Conservation (phyloP, 176 grass and related monocot species). For the Phoenix dactylifera region DNA sequence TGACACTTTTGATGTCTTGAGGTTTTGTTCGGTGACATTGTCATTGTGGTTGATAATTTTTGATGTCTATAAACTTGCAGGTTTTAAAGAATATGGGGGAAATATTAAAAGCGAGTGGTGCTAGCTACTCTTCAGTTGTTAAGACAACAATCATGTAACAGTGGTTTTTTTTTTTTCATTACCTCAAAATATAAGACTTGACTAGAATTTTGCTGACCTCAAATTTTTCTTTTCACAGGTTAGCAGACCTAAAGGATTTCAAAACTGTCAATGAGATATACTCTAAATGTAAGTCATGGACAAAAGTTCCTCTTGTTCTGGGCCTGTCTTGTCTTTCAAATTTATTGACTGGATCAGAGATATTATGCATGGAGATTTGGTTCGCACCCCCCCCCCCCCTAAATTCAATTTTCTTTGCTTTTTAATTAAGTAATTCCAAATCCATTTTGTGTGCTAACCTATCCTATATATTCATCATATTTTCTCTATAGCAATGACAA, state of each 20-base stretch:
- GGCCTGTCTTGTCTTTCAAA: no score
- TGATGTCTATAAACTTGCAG: conserved; percentile 21
- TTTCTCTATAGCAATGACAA: no score
- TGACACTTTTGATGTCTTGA: no score
- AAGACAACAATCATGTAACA: conserved; percentile 96
- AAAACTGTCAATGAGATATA: conserved; percentile 96
- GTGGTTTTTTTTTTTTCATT: not conserved
- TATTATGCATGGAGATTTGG: no score
- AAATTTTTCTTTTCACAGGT: conserved; percentile 34
- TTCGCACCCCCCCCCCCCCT: no score
- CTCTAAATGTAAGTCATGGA: conserved; percentile 60
- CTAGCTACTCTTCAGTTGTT: conserved; percentile 84
- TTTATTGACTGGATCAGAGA: no score
- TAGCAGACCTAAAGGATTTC: conserved; percentile 90
- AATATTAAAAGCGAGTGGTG: conserved; percentile 86
- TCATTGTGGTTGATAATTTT: no score
- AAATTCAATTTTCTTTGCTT: no score
- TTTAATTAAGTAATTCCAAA: no score
- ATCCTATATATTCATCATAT: no score
- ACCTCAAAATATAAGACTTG: not conserved
- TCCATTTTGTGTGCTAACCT: no score
- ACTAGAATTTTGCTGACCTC: not conserved
- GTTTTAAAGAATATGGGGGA: conserved; percentile 93
- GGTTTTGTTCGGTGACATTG: no score
- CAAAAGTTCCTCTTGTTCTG: not conserved